These are phyloP conservation scores for Globisporangium splendens DNA, from an alignment of 352 stramenopile genomes.

Conservation along the genomic window DNA sequence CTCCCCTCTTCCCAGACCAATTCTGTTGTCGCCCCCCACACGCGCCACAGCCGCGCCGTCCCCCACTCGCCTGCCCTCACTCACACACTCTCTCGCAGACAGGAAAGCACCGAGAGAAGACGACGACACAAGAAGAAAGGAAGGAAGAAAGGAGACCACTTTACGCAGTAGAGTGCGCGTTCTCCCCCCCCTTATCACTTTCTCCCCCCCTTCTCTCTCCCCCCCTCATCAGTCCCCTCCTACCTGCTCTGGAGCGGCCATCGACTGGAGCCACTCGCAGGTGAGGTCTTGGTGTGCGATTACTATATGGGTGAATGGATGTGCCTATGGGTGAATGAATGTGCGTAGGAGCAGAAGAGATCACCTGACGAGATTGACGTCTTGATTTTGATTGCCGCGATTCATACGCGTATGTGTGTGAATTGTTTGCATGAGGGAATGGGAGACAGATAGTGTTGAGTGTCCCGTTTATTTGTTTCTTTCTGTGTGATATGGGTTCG, in stretches of 20 bases:
- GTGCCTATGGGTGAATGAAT: conserved; percentile 5
- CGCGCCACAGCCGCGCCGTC: neutral
- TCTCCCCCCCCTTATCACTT: neutral
- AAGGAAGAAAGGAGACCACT: no score
- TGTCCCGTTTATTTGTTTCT: neutral
- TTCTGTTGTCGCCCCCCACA: conserved; percentile 11
- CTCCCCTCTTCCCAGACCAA: conserved; percentile 16
- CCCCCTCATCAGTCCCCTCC: no score
- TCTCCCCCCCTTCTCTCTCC: neutral
- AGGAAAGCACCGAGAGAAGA: neutral
- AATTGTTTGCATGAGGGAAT: no score
- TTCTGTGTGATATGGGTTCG: neutral
- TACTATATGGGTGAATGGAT: neutral
- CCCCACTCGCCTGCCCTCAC: neutral
- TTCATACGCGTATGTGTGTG: no score
- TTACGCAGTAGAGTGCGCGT: no score
- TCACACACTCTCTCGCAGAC: conserved; percentile 1
- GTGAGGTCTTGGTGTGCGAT: neutral
- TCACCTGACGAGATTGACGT: no score
- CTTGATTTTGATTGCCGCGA: no score
- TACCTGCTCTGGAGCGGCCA: no score
- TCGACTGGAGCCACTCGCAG: no score
- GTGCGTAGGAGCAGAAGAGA: no score
- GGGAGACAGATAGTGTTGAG: no score
- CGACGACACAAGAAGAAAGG: no score